Evolutionary conservation across 441 rosid species (phyloP).

Genomic region (Mallotus japonicus): DNA sequence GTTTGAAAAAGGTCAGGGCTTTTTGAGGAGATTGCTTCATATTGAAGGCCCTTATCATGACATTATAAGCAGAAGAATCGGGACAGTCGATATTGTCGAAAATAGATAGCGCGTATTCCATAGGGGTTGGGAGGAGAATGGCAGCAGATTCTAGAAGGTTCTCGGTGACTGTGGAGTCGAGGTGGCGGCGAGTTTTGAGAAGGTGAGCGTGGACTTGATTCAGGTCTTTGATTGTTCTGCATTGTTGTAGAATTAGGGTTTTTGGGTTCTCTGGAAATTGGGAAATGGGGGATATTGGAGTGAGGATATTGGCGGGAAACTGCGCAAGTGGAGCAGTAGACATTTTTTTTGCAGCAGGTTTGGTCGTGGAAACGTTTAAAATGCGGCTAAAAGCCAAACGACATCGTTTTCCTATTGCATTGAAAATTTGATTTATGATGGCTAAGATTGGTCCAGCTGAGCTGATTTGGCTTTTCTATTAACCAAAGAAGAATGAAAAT

Average conservation of each 20-base stretch:
- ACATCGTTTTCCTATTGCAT: background rate
- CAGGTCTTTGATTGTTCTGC: constrained; percentile 34
- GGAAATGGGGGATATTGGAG: constrained; percentile 18
- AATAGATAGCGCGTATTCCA: constrained; percentile 36
- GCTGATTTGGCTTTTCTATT: no score
- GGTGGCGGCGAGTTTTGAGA: constrained; percentile 37
- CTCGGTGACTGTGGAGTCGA: constrained; percentile 27
- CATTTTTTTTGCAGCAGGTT: background rate
- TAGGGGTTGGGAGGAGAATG: constrained; percentile 24
- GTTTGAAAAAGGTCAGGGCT: constrained; percentile 25
- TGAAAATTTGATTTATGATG: no score
- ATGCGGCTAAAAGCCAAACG: background rate
- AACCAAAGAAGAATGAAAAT: no score
- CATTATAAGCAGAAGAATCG: constrained; percentile 32
- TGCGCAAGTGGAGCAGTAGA: background rate
- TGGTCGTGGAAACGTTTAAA: background rate
- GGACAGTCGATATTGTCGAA: constrained; percentile 26
- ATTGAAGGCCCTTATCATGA: constrained; percentile 40
- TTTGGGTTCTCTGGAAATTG: constrained; percentile 34
- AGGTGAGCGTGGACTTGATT: constrained; percentile 31
- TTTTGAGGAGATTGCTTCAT: constrained; percentile 27
- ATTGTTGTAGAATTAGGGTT: constrained; percentile 29
- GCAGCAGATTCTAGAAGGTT: constrained; percentile 41
- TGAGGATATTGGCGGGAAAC: constrained; percentile 18
- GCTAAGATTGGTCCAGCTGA: no score